A percentile compares a stretch with the other conserved stretches of the same genome.
Conservation (phyloP, 75 land plant genomes). For the Chamaecyparis obtusa region DNA sequence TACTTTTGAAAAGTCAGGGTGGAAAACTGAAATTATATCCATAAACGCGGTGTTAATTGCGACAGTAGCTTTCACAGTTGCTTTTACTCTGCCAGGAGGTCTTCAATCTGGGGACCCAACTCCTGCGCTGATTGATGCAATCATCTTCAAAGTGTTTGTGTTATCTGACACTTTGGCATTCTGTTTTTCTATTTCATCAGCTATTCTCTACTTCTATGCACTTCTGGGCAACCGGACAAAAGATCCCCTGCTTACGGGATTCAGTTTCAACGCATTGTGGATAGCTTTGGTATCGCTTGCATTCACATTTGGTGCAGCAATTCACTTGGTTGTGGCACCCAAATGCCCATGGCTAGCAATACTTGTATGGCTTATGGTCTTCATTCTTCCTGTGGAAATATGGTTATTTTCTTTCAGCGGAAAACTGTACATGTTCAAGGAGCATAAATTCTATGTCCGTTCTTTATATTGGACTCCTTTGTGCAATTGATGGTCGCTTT, state of each 20-base stretch:
- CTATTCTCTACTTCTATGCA: neutral
- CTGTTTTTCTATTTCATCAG: neutral
- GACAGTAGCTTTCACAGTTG: neutral
- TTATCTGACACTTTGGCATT: neutral
- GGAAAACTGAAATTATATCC: neutral
- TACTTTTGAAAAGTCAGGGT: neutral
- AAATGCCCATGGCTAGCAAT: neutral
- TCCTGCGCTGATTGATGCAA: neutral
- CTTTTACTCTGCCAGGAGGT: neutral
- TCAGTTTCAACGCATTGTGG: neutral
- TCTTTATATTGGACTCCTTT: no score
- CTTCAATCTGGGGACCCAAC: neutral
- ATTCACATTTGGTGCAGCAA: neutral
- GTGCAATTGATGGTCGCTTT: no score
- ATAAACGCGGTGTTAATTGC: neutral
- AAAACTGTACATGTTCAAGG: no score
- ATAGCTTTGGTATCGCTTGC: neutral
- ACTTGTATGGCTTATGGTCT: neutral
- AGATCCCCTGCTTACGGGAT: no score
- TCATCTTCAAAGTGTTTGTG: neutral
- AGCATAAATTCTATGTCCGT: no score
- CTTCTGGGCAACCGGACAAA: no score
- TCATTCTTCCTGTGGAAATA: neutral
- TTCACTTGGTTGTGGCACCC: neutral
- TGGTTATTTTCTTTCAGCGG: neutral